Percentiles rank a stretch among this genome's conserved stretches.
Evolutionary conservation across 1,284 basidiomycete species (phyloP).

Genomic region (Amylostereum chailletii): DNA sequence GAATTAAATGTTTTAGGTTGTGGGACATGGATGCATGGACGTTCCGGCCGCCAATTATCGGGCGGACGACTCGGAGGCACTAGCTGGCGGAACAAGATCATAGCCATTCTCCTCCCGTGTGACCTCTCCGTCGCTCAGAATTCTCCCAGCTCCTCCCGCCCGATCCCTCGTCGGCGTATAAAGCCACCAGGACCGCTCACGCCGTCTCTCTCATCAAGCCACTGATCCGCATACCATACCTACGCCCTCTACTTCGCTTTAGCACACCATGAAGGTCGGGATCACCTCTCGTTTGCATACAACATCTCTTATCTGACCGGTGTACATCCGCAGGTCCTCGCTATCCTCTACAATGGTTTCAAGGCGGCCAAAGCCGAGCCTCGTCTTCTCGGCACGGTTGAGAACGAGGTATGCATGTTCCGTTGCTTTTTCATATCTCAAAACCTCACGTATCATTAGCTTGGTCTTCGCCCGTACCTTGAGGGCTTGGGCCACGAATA

Average conservation of each 20-base stretch:
- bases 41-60: too few species aligned
- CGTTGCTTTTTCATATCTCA: not conserved
- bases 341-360: slow-evolving; percentile 32
- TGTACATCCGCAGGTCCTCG: slow-evolving; percentile 25
- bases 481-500: slow-evolving; percentile 39
- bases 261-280: not conserved
- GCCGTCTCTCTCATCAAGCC: not conserved
- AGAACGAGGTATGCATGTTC: slow-evolving; percentile 32
- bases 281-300: not conserved
- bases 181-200: not conserved
- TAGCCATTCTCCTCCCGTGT: too few species aligned
- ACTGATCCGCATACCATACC: not conserved
- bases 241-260: not conserved
- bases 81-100: too few species aligned
- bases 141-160: not conserved
- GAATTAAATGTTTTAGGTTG: too few species aligned
- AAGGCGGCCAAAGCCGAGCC: slow-evolving; percentile 39
- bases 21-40: too few species aligned
- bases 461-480: slow-evolving; percentile 34
- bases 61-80: too few species aligned
- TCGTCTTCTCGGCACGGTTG: slow-evolving; percentile 43
- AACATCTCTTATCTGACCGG: not conserved
- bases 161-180: not conserved
- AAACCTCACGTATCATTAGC: slow-evolving; percentile 12
- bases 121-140: not conserved